Evolutionary conservation across 192 early-diverging fungal genomes (phyloP), one percentile per base, ranked within the genome.

Genomic region (Lunasporangiospora selenospora): DNA sequence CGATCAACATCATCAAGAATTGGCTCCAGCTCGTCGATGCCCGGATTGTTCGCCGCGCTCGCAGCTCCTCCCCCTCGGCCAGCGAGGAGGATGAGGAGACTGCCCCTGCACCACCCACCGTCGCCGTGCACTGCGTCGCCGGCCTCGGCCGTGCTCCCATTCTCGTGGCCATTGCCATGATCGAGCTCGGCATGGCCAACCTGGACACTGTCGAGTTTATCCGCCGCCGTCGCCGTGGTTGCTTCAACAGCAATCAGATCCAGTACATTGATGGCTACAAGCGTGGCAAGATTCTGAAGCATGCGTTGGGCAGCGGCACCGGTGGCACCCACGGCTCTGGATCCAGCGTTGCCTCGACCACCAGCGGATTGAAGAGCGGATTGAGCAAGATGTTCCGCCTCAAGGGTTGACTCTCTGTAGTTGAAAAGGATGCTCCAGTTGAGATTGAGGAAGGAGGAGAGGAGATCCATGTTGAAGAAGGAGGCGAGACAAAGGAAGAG

Each of bases 141-240:
- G 96, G 96, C 26, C 84, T 98, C 6, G 96, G 96, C 6, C 90
- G 97, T 24, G 97, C 97, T 4, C 97, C 97, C 1, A 89, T 95
- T 16, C 80, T 99, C 10, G 96, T 92, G 9, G 90, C 91, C 0
- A 78, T 93, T 62, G 91, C 89, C 4, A 63, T 94, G 45, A 88
- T 94, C 51, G 92, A 93, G 50, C 77, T 82, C 31, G 91, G 91
- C 13, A 89, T 91, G 88, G 80, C 85, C 37, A 88, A 90, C 1
- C 51, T 93, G 48, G 89, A 93, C 55, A 84, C 89, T 21, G 81
- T 94, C 26, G 87, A 89, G 40, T 87, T 81, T 44, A 88, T 94
- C 24, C 85, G 91, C 24, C 77, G 80, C 45, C 84, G 88, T 39
- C 85, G 92, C 19, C 82, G 88, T 40, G 92, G 92, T 1, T 90